Percentiles rank a stretch among this genome's conserved stretches.
These are phyloP conservation scores for Diaporthe sp. DNA, from an alignment of 2,329 filamentous ascomycete species.

Conservation along the genomic window DNA sequence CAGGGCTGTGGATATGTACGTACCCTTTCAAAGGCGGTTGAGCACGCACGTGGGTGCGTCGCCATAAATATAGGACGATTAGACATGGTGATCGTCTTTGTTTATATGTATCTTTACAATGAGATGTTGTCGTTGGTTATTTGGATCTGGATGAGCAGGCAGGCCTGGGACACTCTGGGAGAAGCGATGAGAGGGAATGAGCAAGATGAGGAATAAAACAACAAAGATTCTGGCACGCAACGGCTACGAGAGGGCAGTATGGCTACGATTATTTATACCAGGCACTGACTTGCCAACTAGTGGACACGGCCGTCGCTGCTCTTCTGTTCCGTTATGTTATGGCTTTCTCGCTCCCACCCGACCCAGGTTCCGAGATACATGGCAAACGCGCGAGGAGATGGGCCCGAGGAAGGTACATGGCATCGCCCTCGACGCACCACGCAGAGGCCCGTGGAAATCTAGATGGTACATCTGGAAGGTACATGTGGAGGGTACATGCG, in stretches of 20 bases:
- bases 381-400: constrained; percentile 1
- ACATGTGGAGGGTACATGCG: background rate
- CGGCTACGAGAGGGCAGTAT: constrained; percentile 26
- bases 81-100: constrained; percentile 69
- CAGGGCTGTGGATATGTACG: constrained; percentile 48
- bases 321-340: constrained; percentile 14
- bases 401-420: constrained; percentile 6
- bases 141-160: background rate
- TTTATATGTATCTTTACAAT: constrained; percentile 8
- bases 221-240: constrained; percentile 9
- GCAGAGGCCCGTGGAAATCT: constrained; percentile 8
- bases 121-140: background rate
- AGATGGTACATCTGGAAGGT: background rate
- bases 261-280: constrained; percentile 40
- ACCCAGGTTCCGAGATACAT: constrained; percentile 10
- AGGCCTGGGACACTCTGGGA: constrained; percentile 5
- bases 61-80: constrained; percentile 90
- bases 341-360: constrained; percentile 1
- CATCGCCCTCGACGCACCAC: background rate
- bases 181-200: background rate
- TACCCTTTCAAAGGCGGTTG: constrained; percentile 96
- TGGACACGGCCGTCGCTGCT: constrained; percentile 32
- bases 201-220: background rate
- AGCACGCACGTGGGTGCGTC: constrained; percentile 95
- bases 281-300: constrained; percentile 28